Evolutionary conservation across 257 asterid species (phyloP).

Genomic region (Plantago elongata): DNA sequence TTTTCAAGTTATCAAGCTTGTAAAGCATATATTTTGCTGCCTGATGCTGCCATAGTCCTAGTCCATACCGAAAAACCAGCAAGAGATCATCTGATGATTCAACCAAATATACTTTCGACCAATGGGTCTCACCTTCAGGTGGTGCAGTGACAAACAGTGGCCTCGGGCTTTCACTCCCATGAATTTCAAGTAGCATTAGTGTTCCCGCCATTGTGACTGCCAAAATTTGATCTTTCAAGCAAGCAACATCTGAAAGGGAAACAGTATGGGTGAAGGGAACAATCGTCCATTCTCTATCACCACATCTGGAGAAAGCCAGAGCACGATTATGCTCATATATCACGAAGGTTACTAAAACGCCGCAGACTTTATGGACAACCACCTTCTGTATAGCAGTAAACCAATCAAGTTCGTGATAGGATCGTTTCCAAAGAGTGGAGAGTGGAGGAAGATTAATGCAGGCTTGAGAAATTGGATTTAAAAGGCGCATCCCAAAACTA

Average conservation of each 20-base stretch:
- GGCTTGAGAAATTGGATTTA: slow-evolving; percentile 22
- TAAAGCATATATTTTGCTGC: background rate
- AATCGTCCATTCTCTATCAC: slow-evolving; percentile 19
- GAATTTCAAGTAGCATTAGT: slow-evolving; percentile 15
- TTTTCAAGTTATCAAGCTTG: background rate
- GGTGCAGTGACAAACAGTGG: slow-evolving; percentile 9
- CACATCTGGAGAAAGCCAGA: slow-evolving; percentile 23
- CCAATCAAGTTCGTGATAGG: slow-evolving; percentile 4
- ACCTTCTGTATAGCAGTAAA: slow-evolving; percentile 20
- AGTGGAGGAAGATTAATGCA: slow-evolving; percentile 20
- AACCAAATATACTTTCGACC: slow-evolving; percentile 20
- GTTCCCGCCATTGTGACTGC: slow-evolving; percentile 21
- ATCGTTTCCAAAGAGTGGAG: background rate
- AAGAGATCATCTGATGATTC: slow-evolving; percentile 24
- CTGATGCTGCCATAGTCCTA: background rate
- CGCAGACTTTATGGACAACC: slow-evolving; percentile 13
- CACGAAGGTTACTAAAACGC: slow-evolving; percentile 9
- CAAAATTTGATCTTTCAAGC: slow-evolving; percentile 20
- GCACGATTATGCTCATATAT: slow-evolving; percentile 10
- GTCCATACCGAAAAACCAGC: slow-evolving; percentile 10
- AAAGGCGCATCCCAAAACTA: slow-evolving; percentile 12
- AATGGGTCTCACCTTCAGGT: background rate
- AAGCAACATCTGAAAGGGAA: slow-evolving; percentile 15
- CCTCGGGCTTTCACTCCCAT: slow-evolving; percentile 1
- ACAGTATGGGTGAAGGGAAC: slow-evolving; percentile 7